These are phyloP conservation scores for Pleurotus tuoliensis DNA, from an alignment of 768 basidiomycete species.

Conservation along the genomic window DNA sequence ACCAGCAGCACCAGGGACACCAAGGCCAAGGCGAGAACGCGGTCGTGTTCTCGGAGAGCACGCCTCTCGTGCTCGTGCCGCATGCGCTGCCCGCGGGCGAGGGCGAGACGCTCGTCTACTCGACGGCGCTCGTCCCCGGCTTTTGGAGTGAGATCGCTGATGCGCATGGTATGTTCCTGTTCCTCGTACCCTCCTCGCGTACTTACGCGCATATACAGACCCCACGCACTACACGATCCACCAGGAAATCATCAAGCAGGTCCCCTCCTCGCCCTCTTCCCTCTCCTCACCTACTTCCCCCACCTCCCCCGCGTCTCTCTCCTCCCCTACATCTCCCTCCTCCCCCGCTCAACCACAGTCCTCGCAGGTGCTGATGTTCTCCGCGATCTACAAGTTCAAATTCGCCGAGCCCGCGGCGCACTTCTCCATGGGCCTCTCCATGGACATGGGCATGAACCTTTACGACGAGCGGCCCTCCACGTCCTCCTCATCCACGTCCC, in stretches of 20 bases:
- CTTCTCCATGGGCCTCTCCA: neutral
- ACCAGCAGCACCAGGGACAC: too few species aligned
- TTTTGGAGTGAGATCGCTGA: conserved; percentile 62
- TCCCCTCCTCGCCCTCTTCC: conserved; percentile 22
- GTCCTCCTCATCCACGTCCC: too few species aligned
- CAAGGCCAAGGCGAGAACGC: conserved; percentile 28
- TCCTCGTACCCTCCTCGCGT: neutral
- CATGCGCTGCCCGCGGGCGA: conserved; percentile 20
- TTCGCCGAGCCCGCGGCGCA: conserved; percentile 23
- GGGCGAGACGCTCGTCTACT: conserved; percentile 43
- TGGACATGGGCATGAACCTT: too few species aligned
- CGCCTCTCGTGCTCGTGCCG: conserved; percentile 26
- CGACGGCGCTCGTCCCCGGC: conserved; percentile 54
- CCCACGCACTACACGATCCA: conserved; percentile 63
- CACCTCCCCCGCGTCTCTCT: conserved; percentile 17
- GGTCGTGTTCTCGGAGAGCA: conserved; percentile 49
- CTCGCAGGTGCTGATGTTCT: conserved; percentile 35
- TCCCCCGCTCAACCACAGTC: too few species aligned
- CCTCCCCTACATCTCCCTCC: conserved; percentile 10
- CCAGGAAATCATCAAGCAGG: conserved; percentile 50
- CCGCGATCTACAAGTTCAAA: conserved; percentile 55
- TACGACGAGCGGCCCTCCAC: too few species aligned
- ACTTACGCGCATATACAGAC: conserved; percentile 35
- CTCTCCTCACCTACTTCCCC: too few species aligned
- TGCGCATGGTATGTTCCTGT: conserved; percentile 24